phyloP scores from a whole-genome alignment of 2,329 filamentous ascomycete genomes.

The Aphanocladium album region DNA sequence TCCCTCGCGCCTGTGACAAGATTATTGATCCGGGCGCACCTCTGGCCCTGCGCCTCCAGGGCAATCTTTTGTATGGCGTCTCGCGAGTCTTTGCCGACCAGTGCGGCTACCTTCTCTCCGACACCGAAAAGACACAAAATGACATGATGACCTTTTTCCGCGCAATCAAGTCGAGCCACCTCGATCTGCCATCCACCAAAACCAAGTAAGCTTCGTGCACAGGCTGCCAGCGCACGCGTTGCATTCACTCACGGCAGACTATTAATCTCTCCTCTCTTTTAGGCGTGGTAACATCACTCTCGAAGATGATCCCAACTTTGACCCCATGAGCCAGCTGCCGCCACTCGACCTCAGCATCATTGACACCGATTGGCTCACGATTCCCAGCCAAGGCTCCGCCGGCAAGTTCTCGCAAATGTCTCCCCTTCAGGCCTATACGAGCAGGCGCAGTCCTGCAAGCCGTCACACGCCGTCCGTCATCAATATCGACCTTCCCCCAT shows the following conservation, averaged over 20 bases:
- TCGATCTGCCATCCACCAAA: conserved; percentile 68
- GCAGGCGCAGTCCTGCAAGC: conserved; percentile 25
- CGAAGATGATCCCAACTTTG: conserved; percentile 76
- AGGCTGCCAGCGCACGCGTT: not conserved
- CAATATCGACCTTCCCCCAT: conserved; percentile 29
- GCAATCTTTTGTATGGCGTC: conserved; percentile 80
- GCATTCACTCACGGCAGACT: not conserved
- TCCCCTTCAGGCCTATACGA: conserved; percentile 25
- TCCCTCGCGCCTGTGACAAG: conserved; percentile 81
- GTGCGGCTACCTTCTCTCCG: conserved; percentile 76
- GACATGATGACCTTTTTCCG: conserved; percentile 66
- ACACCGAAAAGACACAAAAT: conserved; percentile 69
- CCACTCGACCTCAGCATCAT: conserved; percentile 32
- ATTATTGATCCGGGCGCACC: conserved; percentile 78
- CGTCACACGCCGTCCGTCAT: conserved; percentile 23
- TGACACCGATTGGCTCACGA: conserved; percentile 27
- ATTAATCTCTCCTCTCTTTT: not conserved
- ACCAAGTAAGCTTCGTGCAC: conserved; percentile 52
- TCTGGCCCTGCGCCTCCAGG: conserved; percentile 83
- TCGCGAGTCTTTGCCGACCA: conserved; percentile 84
- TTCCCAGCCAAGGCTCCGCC: conserved; percentile 33
- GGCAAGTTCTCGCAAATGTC: conserved; percentile 41
- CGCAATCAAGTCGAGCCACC: conserved; percentile 45
- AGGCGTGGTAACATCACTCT: conserved; percentile 75
- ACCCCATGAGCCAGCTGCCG: conserved; percentile 27